Base-by-base conservation (phyloP, 2,329 filamentous ascomycete genomes). In the Xylariales sp. region DNA sequence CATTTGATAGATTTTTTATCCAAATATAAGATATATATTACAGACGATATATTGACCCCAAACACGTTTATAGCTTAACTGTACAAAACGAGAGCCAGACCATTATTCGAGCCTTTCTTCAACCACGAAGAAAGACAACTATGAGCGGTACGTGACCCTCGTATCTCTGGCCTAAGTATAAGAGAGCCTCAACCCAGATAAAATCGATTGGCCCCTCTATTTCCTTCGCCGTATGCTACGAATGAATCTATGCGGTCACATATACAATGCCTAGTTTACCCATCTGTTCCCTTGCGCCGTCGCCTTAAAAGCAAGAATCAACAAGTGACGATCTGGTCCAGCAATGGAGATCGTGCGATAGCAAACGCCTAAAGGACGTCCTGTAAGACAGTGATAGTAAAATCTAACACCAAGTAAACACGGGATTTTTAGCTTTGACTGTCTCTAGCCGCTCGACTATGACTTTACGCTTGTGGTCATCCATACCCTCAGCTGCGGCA, bases 401-500 rank as follows among this genome's bases (percentile, higher is more conserved):
- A 50, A 18, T 60, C 83, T 83, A 98, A 84, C 96, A 99, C 93
- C 96, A 99, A 52, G 93, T 97, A 81, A 99, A 99, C 39, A 99
- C 94, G 1, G 96, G 96, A 78, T 97, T 97, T 78, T 91, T 92
- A 77, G 90, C 93, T 85, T 98, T 98, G 69, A 99, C 96, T 68
- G 95, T 92, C 84, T 99, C 96, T 66, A 99, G 82, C 70, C 96
- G 86, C 84, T 99, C 96, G 55, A 99, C 94, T 83, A 99, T 98
- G 55, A 99, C 96, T 81, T 96, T 97, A 75, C 94, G 88, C 78
- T 92, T 90, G 75, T 94, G 93, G 12, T 93, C 93, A 80, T 98
- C 96, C 88, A 97, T 93, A 32, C 93, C 96, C 78, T 95, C 93
- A 0, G 96, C 96, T 0, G 94, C 95, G 10, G 94, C 93, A 80